Evolutionary conservation across 805 yeast species (phyloP).

Genomic region (Lipomyces kockii): DNA sequence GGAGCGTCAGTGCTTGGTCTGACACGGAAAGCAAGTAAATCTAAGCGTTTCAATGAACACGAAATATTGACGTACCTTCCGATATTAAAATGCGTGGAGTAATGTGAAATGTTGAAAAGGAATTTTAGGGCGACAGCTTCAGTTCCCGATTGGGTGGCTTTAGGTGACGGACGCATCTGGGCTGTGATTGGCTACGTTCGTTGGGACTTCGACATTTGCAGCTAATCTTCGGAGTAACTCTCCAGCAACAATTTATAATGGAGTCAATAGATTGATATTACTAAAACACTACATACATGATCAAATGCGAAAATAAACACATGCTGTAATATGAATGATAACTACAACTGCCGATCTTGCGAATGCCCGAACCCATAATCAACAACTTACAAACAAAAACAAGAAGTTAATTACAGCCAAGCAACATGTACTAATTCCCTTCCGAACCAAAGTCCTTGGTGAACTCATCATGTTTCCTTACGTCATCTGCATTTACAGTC

Average conservation of each 20-base stretch:
- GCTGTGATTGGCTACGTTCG: not conserved
- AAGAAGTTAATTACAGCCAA: not conserved
- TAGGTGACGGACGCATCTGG: not conserved
- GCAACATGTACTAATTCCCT: conserved; percentile 61
- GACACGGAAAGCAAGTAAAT: not conserved
- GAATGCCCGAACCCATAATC: not conserved
- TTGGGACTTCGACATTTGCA: not conserved
- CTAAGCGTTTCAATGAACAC: not conserved
- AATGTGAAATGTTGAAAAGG: not conserved
- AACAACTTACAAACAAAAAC: not conserved
- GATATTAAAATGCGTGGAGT: not conserved
- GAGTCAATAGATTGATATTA: not conserved
- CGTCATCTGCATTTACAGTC: conserved; percentile 86
- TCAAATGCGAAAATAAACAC: not conserved
- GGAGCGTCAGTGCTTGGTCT: not conserved
- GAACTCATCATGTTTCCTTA: conserved; percentile 80
- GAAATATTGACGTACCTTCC: not conserved
- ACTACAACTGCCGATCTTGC: not conserved
- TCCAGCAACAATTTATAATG: not conserved
- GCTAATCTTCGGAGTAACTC: not conserved
- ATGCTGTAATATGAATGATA: not conserved
- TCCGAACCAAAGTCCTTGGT: conserved; percentile 97
- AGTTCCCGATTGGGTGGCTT: too few relatives aligned
- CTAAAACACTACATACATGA: not conserved
- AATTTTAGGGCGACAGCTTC: not conserved